Conservation (phyloP, 306 rosid genomes). For the Vicia faba region DNA sequence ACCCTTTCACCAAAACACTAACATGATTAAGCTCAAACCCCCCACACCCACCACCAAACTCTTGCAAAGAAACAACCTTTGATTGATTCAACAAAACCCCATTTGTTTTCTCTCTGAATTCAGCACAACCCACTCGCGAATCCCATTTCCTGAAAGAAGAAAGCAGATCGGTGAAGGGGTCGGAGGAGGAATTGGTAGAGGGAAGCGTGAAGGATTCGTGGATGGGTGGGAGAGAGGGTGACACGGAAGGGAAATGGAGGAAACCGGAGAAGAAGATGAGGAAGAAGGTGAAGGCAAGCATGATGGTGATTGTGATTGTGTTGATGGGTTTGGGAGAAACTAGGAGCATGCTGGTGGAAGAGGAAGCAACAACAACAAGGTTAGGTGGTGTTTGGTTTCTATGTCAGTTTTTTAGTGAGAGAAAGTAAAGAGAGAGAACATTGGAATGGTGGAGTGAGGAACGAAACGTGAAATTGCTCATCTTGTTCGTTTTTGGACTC, state of each 20-base stretch:
- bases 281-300: constrained; percentile 59
- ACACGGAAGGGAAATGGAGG: constrained; percentile 62
- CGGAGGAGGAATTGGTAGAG: constrained; percentile 5
- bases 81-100: constrained; percentile 34
- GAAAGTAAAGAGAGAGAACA: background rate
- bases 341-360: constrained; percentile 51
- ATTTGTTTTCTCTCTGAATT: constrained; percentile 50
- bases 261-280: constrained; percentile 66
- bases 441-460: constrained; percentile 4
- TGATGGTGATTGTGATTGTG: constrained; percentile 50
- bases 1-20: constrained; percentile 76
- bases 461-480: background rate
- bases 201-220: constrained; percentile 19
- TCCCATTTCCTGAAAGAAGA: constrained; percentile 80
- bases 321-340: constrained; percentile 52
- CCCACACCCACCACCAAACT: constrained; percentile 44
- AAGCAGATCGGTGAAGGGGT: constrained; percentile 68
- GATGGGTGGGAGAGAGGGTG: constrained; percentile 42
- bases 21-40: constrained; percentile 55
- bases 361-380: background rate
- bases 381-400: background rate
- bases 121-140: constrained; percentile 64
- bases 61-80: constrained; percentile 61
- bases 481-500: background rate
- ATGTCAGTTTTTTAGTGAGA: constrained; percentile 6